Conservation (phyloP, 2,329 filamentous ascomycete species). For the Fusarium guadeloupense region DNA sequence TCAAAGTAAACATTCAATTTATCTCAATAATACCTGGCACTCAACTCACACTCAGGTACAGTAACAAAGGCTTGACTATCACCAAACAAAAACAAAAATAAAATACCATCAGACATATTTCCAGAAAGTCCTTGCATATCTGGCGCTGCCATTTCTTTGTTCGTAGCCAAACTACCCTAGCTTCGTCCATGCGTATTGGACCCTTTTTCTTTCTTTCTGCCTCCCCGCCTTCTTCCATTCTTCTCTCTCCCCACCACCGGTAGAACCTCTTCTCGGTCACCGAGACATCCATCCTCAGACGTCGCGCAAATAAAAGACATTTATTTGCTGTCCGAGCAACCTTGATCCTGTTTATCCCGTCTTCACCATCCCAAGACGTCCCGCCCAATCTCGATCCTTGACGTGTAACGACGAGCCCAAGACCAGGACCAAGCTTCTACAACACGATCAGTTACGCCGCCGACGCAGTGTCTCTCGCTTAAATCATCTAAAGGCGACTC, state of each 20-base stretch:
- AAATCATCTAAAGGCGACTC: conserved; percentile 6
- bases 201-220: conserved; percentile 19
- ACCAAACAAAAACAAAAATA: not conserved
- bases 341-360: not conserved
- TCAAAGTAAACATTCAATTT: not conserved
- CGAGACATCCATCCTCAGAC: not conserved
- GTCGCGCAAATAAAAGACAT: not conserved
- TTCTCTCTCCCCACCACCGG: conserved; percentile 18
- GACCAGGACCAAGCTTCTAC: not conserved
- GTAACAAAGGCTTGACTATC: not conserved
- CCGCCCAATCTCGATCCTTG: conserved; percentile 17
- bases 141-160: conserved; percentile 12
- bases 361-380: not conserved
- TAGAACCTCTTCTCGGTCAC: conserved; percentile 13
- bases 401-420: conserved; percentile 5
- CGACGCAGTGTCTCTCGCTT: conserved; percentile 34
- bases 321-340: conserved; percentile 18
- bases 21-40: not conserved
- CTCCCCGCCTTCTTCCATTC: conserved; percentile 15
- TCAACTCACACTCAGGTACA: not conserved
- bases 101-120: not conserved
- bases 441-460: conserved; percentile 15
- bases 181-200: conserved; percentile 2
- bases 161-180: not conserved
- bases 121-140: conserved; percentile 11